These are phyloP conservation scores for Colletotrichum siamense DNA, from an alignment of 2,329 filamentous ascomycete species.

Conservation along the genomic window DNA sequence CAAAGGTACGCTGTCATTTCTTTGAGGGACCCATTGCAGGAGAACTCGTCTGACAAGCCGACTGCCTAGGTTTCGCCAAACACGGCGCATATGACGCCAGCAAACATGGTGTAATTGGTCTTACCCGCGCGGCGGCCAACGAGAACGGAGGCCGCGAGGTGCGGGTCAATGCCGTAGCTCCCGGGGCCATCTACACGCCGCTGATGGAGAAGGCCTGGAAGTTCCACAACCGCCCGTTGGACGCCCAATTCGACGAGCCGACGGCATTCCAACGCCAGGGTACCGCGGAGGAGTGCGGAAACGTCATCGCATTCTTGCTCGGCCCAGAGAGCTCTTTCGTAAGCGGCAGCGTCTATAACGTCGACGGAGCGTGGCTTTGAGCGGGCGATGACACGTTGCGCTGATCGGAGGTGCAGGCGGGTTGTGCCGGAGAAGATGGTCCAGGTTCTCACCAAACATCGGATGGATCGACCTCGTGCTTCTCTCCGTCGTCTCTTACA, in stretches of 20 bases:
- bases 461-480: slow-evolving; percentile 76
- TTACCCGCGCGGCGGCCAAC: slow-evolving; percentile 41
- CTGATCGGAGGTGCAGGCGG: background rate
- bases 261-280: slow-evolving; percentile 48
- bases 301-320: slow-evolving; percentile 52
- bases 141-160: slow-evolving; percentile 49
- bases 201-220: slow-evolving; percentile 51
- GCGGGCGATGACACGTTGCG: background rate
- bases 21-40: background rate
- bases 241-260: slow-evolving; percentile 47
- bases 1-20: slow-evolving; percentile 28
- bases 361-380: slow-evolving; percentile 50
- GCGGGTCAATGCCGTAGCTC: slow-evolving; percentile 51
- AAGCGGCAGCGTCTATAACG: slow-evolving; percentile 50
- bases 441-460: slow-evolving; percentile 76
- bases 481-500: slow-evolving; percentile 81
- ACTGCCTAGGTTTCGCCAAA: slow-evolving; percentile 31
- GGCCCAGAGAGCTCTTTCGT: slow-evolving; percentile 52
- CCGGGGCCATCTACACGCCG: slow-evolving; percentile 53
- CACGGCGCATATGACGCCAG: slow-evolving; percentile 44
- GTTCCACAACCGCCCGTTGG: slow-evolving; percentile 31
- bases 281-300: slow-evolving; percentile 52
- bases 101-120: slow-evolving; percentile 42
- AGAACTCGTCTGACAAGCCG: background rate
- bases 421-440: background rate